A percentile compares a stretch with the other conserved stretches of the same genome.
Conservation (phyloP, 2,329 filamentous ascomycete species). For the Coleophoma crateriformis region DNA sequence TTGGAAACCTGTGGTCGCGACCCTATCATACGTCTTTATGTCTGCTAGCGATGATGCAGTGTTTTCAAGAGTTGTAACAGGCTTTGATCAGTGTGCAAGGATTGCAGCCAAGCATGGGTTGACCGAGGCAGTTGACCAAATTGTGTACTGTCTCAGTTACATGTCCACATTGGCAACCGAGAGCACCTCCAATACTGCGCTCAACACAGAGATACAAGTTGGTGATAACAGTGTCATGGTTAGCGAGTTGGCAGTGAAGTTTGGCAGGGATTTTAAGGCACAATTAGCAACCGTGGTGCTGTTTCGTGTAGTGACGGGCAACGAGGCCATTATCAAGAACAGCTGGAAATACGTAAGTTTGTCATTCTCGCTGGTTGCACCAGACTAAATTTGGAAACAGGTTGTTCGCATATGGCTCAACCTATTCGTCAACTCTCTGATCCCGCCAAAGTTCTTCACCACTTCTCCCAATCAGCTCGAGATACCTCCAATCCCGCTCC, state of each 20-base stretch:
- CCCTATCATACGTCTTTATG: constrained; percentile 97
- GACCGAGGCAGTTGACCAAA: constrained; percentile 84
- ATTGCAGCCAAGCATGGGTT: constrained; percentile 83
- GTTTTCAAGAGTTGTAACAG: constrained; percentile 86
- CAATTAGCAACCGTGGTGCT: constrained; percentile 93
- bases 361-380: constrained; percentile 1
- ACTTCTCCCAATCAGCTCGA: constrained; percentile 58
- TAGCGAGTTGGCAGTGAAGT: constrained; percentile 92
- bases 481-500: constrained; percentile 78
- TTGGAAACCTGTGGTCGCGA: constrained; percentile 92
- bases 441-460: constrained; percentile 68
- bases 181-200: constrained; percentile 69
- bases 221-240: constrained; percentile 96
- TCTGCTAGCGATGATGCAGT: constrained; percentile 96
- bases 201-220: constrained; percentile 94
- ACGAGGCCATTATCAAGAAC: constrained; percentile 68
- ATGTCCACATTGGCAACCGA: constrained; percentile 85
- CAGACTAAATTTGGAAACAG: constrained; percentile 41
- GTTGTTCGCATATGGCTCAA: constrained; percentile 91
- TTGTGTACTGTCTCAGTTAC: constrained; percentile 81
- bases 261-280: constrained; percentile 88
- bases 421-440: constrained; percentile 90
- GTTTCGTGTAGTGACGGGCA: constrained; percentile 84
- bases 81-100: constrained; percentile 92
- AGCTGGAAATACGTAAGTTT: constrained; percentile 72